Evolutionary conservation across 163 green algal genomes (phyloP).

Genomic region (Trebouxiophyceae sp.): DNA sequence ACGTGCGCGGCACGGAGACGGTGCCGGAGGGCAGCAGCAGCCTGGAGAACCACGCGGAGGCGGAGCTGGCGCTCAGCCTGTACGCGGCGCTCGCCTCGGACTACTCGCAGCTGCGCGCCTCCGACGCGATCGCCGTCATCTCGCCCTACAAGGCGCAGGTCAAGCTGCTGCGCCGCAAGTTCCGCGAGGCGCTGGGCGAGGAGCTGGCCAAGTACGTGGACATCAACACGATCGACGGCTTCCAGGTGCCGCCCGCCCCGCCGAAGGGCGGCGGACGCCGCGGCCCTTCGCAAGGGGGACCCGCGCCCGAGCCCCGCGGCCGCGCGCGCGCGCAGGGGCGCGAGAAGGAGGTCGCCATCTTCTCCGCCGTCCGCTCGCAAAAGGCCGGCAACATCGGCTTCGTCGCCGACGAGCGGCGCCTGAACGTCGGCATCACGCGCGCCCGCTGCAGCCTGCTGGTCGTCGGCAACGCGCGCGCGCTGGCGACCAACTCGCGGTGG

Average conservation of each 20-base stretch:
- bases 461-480: slow-evolving; percentile 44
- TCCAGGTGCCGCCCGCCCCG: slow-evolving; percentile 51
- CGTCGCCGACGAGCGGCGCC: slow-evolving; percentile 77
- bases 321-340: slow-evolving; percentile 51
- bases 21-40: slow-evolving; percentile 40
- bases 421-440: slow-evolving; percentile 87
- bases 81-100: slow-evolving; percentile 36
- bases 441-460: slow-evolving; percentile 63
- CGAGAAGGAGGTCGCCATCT: slow-evolving; percentile 88
- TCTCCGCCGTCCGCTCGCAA: slow-evolving; percentile 56
- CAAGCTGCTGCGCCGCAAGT: slow-evolving; percentile 55
- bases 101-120: slow-evolving; percentile 27
- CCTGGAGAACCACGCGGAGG: slow-evolving; percentile 67
- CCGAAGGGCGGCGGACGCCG: too few relatives aligned
- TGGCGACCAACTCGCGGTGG: slow-evolving; percentile 51
- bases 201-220: slow-evolving; percentile 62
- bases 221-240: slow-evolving; percentile 91
- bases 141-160: slow-evolving; percentile 85
- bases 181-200: slow-evolving; percentile 50
- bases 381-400: slow-evolving; percentile 65
- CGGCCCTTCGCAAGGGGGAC: too few relatives aligned
- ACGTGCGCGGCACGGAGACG: slow-evolving; percentile 56
- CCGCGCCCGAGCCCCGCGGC: too few relatives aligned
- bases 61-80: slow-evolving; percentile 58
- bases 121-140: slow-evolving; percentile 65